These are phyloP conservation scores for Adenanthera pavonina DNA, from an alignment of 306 rosid species.

Conservation along the genomic window DNA sequence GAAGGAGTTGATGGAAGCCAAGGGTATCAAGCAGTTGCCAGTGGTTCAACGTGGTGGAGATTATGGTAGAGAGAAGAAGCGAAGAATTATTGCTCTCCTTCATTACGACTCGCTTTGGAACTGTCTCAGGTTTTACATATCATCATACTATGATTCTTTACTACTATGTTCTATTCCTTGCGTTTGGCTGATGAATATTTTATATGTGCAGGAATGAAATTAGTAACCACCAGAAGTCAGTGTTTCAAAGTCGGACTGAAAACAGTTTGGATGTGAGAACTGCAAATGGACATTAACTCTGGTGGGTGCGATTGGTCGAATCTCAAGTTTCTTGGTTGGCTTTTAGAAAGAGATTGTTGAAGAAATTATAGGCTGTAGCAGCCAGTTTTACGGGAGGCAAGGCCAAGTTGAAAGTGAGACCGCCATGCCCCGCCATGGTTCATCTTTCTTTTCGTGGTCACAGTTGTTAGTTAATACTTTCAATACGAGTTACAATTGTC, in stretches of 20 bases:
- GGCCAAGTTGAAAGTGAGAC: slow-evolving; percentile 29
- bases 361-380: slow-evolving; percentile 28
- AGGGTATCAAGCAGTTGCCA: slow-evolving; percentile 86
- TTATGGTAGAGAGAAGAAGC: slow-evolving; percentile 58
- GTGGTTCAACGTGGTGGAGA: slow-evolving; percentile 76
- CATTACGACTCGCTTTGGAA: slow-evolving; percentile 72
- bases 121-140: slow-evolving; percentile 72
- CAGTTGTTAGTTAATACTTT: slow-evolving; percentile 29
- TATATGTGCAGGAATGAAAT: slow-evolving; percentile 71
- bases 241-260: slow-evolving; percentile 57
- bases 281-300: slow-evolving; percentile 57
- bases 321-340: slow-evolving; percentile 14
- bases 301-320: not conserved
- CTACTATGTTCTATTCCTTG: not conserved
- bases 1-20: slow-evolving; percentile 96
- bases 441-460: slow-evolving; percentile 31
- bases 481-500: slow-evolving; percentile 39
- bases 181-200: slow-evolving; percentile 1
- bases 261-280: slow-evolving; percentile 44
- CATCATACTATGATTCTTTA: slow-evolving; percentile 28
- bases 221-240: slow-evolving; percentile 51
- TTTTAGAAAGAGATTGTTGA: slow-evolving; percentile 33
- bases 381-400: slow-evolving; percentile 23
- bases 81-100: slow-evolving; percentile 79
- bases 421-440: not conserved